phyloP scores from a whole-genome alignment of 495 filamentous ascomycete genomes.

The Immersiella caudata region DNA sequence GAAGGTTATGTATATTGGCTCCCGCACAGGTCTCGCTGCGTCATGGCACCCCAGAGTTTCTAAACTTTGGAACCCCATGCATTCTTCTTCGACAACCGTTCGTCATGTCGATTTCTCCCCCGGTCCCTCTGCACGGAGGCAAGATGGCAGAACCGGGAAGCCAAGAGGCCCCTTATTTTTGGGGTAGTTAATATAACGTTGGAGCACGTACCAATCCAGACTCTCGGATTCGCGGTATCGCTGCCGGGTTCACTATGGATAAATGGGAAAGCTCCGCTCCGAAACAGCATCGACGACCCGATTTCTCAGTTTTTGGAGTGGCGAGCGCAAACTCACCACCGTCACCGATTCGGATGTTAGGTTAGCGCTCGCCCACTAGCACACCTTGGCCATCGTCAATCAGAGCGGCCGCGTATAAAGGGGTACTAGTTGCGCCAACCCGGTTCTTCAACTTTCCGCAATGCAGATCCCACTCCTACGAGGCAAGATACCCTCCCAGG shows the following conservation, averaged over 20 bases:
- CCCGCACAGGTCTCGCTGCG: background rate
- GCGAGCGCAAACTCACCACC: conserved; percentile 19
- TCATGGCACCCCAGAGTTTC: background rate
- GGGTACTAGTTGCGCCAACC: conserved; percentile 3
- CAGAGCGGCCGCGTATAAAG: conserved; percentile 11
- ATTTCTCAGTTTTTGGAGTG: conserved; percentile 12
- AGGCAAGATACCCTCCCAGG: background rate
- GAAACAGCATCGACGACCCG: conserved; percentile 24
- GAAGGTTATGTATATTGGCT: conserved; percentile 15
- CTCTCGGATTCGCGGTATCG: conserved; percentile 35
- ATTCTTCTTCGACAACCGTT: background rate
- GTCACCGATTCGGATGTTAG: background rate
- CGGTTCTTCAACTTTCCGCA: background rate
- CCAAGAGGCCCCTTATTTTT: conserved; percentile 27
- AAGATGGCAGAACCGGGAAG: conserved; percentile 16
- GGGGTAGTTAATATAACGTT: conserved; percentile 21
- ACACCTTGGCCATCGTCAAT: background rate
- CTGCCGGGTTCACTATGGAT: conserved; percentile 36
- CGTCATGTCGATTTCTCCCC: background rate
- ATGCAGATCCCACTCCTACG: conserved; percentile 11
- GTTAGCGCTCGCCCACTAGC: background rate
- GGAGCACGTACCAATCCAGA: conserved; percentile 39
- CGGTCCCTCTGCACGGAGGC: conserved; percentile 15
- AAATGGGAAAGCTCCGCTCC: conserved; percentile 35
- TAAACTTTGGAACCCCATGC: background rate